Conservation (phyloP, 129 eudicot genomes). For the Artemisia tridentata region DNA sequence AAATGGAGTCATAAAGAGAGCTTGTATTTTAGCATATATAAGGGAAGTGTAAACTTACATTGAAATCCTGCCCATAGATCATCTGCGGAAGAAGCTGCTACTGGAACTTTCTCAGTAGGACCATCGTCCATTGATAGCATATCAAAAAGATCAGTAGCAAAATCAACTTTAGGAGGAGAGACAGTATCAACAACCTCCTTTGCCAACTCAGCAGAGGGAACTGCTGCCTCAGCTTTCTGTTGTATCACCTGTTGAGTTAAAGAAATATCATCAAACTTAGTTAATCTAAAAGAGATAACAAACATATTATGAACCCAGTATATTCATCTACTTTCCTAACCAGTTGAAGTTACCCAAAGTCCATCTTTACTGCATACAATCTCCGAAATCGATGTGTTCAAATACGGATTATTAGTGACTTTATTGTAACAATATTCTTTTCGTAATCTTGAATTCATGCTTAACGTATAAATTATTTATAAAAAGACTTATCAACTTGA, state of each 20-base stretch:
- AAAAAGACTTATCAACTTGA: not conserved
- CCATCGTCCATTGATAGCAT: slow-evolving; percentile 86
- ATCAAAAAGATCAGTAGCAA: slow-evolving; percentile 91
- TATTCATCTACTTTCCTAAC: slow-evolving; percentile 13
- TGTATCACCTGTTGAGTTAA: slow-evolving; percentile 45
- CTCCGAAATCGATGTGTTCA: not conserved
- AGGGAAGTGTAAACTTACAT: slow-evolving; percentile 46
- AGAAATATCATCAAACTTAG: slow-evolving; percentile 2
- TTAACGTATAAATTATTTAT: not conserved
- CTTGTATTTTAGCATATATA: not conserved
- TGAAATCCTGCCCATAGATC: slow-evolving; percentile 98
- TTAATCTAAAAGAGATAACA: not conserved
- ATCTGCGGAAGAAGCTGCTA: slow-evolving; percentile 52
- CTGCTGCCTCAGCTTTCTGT: slow-evolving; percentile 54
- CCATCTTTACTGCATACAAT: not conserved
- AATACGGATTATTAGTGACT: not conserved
- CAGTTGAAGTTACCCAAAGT: not conserved
- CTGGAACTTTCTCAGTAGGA: slow-evolving; percentile 64
- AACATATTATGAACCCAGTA: slow-evolving; percentile 19
- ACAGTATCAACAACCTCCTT: slow-evolving; percentile 54
- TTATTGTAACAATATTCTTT: not conserved
- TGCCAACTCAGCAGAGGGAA: slow-evolving; percentile 41
- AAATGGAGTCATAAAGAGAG: not conserved
- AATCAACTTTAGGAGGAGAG: slow-evolving; percentile 73
- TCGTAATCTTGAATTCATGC: not conserved